Evolutionary conservation across 345 rosid genomes (phyloP), one percentile per base, ranked within the genome.

Genomic region (Euphorbia peplus): DNA sequence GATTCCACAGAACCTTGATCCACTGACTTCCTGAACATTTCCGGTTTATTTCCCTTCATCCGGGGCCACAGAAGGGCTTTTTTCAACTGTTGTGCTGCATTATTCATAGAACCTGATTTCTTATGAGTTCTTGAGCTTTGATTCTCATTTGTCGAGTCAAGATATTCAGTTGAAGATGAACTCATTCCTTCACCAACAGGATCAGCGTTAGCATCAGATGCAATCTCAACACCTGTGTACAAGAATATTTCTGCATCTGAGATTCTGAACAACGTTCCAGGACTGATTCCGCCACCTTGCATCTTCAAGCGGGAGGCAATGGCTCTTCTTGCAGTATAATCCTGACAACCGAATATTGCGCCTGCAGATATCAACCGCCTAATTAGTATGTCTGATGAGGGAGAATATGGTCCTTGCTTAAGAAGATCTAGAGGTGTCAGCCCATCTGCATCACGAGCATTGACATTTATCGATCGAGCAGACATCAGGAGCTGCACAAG

Each of bases 381-480:
- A 10, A 86, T 83, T 11, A 90, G 73, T 47, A 87, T 81, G 76
- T 93, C 96, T 0, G 87, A 87, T 0, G 91, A 83, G 1, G 88
- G 86, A 65, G 90, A 85, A 6, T 62, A 81, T 4, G 93, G 92
- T 54, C 82, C 77, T 62, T 81, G 89, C 76, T 76, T 84, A 37
- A 93, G 90, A 4, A 91, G 84, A 80, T 90, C 98, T 9, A 90
- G 97, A 0, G 97, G 86, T 66, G 92, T 87, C 97, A 89, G 76
- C 60, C 93, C 91, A 64, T 89, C 75, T 5, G 73, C 79, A 64
- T 90, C 93, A 0, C 78, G 74, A 35, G 81, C 68, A 69, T 93
- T 93, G 21, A 93, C 86, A 70, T 89, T 71, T 51, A 89, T 86
- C 1, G 83, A 85, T 58, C 58, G 80, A 26, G 86, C 90, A 53